Evolutionary conservation across 768 basidiomycete species (phyloP).

Genomic region (Termitomyces sp.): DNA sequence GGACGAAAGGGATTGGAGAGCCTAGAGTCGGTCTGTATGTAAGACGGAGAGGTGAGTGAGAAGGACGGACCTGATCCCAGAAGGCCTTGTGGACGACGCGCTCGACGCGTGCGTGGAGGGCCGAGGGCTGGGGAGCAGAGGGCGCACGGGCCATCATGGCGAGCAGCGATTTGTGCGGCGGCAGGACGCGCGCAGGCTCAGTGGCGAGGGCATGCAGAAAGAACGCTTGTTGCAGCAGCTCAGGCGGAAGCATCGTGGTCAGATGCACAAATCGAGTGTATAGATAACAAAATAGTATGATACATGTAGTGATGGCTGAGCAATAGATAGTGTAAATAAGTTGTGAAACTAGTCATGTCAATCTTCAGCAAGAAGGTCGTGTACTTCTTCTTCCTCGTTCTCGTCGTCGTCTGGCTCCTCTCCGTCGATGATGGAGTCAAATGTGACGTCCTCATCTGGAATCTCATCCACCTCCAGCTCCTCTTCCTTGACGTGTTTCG

Average conservation of each 20-base stretch:
- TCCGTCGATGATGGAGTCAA: constrained; percentile 55
- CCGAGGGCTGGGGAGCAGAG: constrained; percentile 4
- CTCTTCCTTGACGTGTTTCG: constrained; percentile 35
- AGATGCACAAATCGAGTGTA: not conserved
- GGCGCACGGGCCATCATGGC: constrained; percentile 47
- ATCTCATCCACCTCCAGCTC: constrained; percentile 34
- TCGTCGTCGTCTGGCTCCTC: constrained; percentile 42
- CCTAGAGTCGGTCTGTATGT: constrained; percentile 35
- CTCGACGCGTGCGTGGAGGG: constrained; percentile 41
- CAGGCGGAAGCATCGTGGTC: constrained; percentile 40
- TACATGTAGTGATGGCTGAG: not conserved
- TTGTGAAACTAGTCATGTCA: not conserved
- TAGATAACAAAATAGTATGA: constrained; percentile 3
- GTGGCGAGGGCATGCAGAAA: constrained; percentile 69
- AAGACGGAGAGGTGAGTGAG: not conserved
- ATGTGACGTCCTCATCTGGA: constrained; percentile 21
- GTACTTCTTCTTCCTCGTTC: constrained; percentile 55
- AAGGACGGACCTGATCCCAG: constrained; percentile 63
- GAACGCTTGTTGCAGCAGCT: constrained; percentile 60
- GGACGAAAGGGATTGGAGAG: constrained; percentile 51
- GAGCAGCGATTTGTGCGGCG: constrained; percentile 69
- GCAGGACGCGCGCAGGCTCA: constrained; percentile 58
- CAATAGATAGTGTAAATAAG: not conserved
- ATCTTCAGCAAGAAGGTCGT: constrained; percentile 39
- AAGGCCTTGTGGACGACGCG: constrained; percentile 64